Evolutionary conservation across 257 asterid genomes (phyloP).

Genomic region (Nicotiana benthamiana): DNA sequence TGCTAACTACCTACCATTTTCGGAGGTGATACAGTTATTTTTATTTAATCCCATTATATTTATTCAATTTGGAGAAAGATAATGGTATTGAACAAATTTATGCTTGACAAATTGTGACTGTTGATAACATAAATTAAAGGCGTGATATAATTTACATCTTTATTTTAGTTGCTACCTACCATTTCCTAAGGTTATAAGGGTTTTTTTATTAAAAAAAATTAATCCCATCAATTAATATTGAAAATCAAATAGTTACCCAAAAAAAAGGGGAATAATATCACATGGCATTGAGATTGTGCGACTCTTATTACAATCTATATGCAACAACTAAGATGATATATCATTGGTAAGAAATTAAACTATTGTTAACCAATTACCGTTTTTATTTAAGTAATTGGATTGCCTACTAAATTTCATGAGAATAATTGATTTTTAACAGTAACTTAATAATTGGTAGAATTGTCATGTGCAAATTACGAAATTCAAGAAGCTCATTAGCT

Average conservation of each 20-base stretch:
- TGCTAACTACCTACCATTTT: background rate
- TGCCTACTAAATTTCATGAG: background rate
- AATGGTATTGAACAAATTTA: background rate
- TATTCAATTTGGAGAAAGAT: background rate
- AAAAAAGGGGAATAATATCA: background rate
- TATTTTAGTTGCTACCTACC: background rate
- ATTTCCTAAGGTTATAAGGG: background rate
- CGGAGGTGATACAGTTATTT: background rate
- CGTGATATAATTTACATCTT: too few species aligned
- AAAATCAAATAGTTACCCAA: background rate
- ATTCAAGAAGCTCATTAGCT: too few species aligned
- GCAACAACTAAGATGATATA: background rate
- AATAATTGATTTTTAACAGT: too few species aligned
- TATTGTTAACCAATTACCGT: background rate
- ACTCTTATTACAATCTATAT: background rate
- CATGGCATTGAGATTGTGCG: background rate
- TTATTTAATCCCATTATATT: background rate
- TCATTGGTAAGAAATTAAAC: background rate
- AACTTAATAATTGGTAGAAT: too few species aligned
- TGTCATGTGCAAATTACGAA: too few species aligned
- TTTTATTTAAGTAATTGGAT: background rate
- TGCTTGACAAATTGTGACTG: too few species aligned
- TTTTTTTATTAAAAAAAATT: too few species aligned
- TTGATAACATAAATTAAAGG: background rate
- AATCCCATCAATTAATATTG: background rate